Conservation (phyloP, 1,284 basidiomycete species). For the Tilletia setariae region DNA sequence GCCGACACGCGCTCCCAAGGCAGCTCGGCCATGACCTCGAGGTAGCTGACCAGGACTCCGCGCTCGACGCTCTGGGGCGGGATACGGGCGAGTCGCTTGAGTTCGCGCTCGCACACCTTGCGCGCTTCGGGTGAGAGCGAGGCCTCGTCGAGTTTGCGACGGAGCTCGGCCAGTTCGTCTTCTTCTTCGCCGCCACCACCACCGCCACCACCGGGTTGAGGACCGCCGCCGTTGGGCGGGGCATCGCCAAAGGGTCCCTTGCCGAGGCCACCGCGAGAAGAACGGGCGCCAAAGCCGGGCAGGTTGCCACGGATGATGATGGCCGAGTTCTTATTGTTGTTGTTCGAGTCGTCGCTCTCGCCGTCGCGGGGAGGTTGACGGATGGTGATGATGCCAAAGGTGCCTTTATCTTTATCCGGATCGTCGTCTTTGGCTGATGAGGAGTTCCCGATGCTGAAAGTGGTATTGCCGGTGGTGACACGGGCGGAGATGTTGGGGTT, state of each 20-base stretch:
- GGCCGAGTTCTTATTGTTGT: slow-evolving; percentile 22
- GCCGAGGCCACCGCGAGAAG: slow-evolving; percentile 19
- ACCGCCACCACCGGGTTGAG: slow-evolving; percentile 27
- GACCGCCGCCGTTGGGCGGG: slow-evolving; percentile 16
- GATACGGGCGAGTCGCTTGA: slow-evolving; percentile 50
- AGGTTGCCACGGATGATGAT: slow-evolving; percentile 31
- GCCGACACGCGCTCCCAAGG: slow-evolving; percentile 44
- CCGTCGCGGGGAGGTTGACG: slow-evolving; percentile 27
- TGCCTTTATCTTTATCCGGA: neutral
- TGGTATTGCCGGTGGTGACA: slow-evolving; percentile 36
- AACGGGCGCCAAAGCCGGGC: slow-evolving; percentile 15
- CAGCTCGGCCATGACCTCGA: slow-evolving; percentile 54
- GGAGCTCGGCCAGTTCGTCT: slow-evolving; percentile 47
- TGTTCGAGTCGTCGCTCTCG: slow-evolving; percentile 19
- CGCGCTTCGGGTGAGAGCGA: slow-evolving; percentile 46
- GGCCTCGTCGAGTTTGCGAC: slow-evolving; percentile 39
- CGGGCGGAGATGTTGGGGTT: slow-evolving; percentile 40
- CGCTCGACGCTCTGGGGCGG: slow-evolving; percentile 52
- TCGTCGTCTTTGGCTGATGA: slow-evolving; percentile 15
- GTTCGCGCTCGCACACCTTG: slow-evolving; percentile 50
- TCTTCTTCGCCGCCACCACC: slow-evolving; percentile 38
- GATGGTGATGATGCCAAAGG: slow-evolving; percentile 40
- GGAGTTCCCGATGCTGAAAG: slow-evolving; percentile 25
- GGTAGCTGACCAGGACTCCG: slow-evolving; percentile 53
- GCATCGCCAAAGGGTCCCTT: slow-evolving; percentile 1